phyloP scores from a whole-genome alignment of 345 rosid species.

The Triadica sebifera region DNA sequence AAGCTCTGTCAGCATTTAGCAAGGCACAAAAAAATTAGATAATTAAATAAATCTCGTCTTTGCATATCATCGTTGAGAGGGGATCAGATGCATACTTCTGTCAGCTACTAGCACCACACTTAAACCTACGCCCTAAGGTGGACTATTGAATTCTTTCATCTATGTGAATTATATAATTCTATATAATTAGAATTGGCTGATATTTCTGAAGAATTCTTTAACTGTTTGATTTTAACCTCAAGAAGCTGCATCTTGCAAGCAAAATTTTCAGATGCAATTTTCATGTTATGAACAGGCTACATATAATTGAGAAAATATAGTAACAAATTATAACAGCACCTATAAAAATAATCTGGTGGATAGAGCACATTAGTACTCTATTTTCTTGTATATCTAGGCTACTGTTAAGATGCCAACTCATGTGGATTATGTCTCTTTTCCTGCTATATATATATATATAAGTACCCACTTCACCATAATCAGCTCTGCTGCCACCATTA shows the following conservation, averaged over 20 bases:
- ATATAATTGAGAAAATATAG: background rate
- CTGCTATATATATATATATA: slow-evolving; percentile 14
- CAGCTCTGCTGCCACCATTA: slow-evolving; percentile 60
- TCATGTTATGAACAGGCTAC: background rate
- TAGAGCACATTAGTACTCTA: background rate
- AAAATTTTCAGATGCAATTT: background rate
- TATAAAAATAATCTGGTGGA: background rate
- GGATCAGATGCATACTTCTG: background rate
- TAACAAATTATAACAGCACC: no score
- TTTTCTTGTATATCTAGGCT: background rate
- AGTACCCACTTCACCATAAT: slow-evolving; percentile 42
- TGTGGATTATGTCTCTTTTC: no score
- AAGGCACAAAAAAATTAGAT: background rate
- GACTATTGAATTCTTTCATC: no score
- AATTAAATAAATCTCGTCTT: background rate
- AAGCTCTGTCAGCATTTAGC: slow-evolving; percentile 7
- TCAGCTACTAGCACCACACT: background rate
- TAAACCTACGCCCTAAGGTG: no score
- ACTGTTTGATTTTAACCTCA: background rate
- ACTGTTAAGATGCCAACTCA: no score
- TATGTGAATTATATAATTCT: no score
- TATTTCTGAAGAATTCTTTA: background rate
- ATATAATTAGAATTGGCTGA: background rate
- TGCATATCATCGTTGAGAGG: no score
- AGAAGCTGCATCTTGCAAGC: background rate